Percentiles rank a stretch among this genome's conserved stretches.
Evolutionary conservation across 371 early-diverging fungal species (phyloP).

Genomic region (Mortierella sp.): DNA sequence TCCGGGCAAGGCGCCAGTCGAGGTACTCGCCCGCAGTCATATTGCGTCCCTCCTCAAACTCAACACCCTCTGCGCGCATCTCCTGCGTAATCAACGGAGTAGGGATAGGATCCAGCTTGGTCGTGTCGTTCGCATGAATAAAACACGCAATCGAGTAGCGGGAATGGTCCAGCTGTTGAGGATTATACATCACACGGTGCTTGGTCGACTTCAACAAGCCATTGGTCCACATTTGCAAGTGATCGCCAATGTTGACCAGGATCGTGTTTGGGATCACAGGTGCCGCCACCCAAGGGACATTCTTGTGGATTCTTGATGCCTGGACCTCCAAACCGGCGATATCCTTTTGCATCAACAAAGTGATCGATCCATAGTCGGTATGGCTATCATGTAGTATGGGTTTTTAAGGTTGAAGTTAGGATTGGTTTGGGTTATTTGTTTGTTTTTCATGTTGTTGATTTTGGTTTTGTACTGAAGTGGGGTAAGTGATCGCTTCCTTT

Average conservation of each 20-base stretch:
- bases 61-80: slow-evolving; percentile 47
- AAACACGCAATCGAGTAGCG: slow-evolving; percentile 84
- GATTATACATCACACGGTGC: slow-evolving; percentile 79
- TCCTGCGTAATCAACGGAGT: slow-evolving; percentile 42
- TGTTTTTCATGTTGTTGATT: neutral
- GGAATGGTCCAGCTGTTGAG: slow-evolving; percentile 67
- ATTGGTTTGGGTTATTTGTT: neutral
- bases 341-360: slow-evolving; percentile 80
- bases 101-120: slow-evolving; percentile 63
- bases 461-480: neutral
- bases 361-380: slow-evolving; percentile 82
- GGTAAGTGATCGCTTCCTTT: neutral
- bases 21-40: slow-evolving; percentile 55
- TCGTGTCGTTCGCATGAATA: slow-evolving; percentile 66
- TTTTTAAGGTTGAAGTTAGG: neutral
- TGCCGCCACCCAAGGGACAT: slow-evolving; percentile 72
- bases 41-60: slow-evolving; percentile 47
- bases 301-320: slow-evolving; percentile 58
- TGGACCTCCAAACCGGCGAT: slow-evolving; percentile 79
- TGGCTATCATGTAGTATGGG: slow-evolving; percentile 52
- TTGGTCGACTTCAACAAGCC: slow-evolving; percentile 77
- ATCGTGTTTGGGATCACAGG: slow-evolving; percentile 72
- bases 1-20: slow-evolving; percentile 24
- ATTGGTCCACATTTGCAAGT: slow-evolving; percentile 79
- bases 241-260: slow-evolving; percentile 81